Conservation (phyloP, 495 filamentous ascomycete genomes). For the Neurospora sp. region DNA sequence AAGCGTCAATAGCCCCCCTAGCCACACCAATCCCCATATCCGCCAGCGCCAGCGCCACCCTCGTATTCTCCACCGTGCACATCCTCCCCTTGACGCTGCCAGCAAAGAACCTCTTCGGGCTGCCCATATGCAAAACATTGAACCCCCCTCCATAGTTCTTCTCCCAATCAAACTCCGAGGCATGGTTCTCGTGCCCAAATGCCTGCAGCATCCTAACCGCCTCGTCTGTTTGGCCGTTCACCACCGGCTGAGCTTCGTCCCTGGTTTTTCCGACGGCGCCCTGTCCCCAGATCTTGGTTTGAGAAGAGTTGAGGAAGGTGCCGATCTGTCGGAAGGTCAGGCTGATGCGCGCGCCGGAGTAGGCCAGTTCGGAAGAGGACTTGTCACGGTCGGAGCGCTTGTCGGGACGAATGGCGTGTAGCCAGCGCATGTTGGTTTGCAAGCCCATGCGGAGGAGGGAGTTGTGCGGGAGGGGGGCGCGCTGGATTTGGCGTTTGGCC, state of each 20-base stretch:
- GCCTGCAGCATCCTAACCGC: slow-evolving; percentile 62
- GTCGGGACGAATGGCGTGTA: slow-evolving; percentile 83
- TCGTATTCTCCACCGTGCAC: slow-evolving; percentile 39
- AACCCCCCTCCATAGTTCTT: slow-evolving; percentile 70
- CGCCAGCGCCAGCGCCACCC: slow-evolving; percentile 46
- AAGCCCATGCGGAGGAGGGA: slow-evolving; percentile 77
- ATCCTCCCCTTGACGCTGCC: slow-evolving; percentile 30
- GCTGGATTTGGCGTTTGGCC: slow-evolving; percentile 36
- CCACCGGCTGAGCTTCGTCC: slow-evolving; percentile 46
- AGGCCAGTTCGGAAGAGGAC: slow-evolving; percentile 57
- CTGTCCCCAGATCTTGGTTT: slow-evolving; percentile 77
- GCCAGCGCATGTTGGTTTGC: slow-evolving; percentile 73
- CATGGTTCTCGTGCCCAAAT: slow-evolving; percentile 80
- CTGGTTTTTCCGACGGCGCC: slow-evolving; percentile 63
- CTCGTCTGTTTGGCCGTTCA: slow-evolving; percentile 57
- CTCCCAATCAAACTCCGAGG: slow-evolving; percentile 66
- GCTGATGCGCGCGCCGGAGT: slow-evolving; percentile 70
- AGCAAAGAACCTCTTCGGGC: slow-evolving; percentile 42
- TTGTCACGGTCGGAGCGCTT: slow-evolving; percentile 61
- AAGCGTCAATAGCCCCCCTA: slow-evolving; percentile 31
- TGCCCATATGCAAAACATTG: slow-evolving; percentile 68
- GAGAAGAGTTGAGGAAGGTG: slow-evolving; percentile 60
- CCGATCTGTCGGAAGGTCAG: slow-evolving; percentile 88
- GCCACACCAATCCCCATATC: slow-evolving; percentile 51
- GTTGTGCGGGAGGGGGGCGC: slow-evolving; percentile 74